Conservation (phyloP, 75 land plant species). For the Pinus tabuliformis region DNA sequence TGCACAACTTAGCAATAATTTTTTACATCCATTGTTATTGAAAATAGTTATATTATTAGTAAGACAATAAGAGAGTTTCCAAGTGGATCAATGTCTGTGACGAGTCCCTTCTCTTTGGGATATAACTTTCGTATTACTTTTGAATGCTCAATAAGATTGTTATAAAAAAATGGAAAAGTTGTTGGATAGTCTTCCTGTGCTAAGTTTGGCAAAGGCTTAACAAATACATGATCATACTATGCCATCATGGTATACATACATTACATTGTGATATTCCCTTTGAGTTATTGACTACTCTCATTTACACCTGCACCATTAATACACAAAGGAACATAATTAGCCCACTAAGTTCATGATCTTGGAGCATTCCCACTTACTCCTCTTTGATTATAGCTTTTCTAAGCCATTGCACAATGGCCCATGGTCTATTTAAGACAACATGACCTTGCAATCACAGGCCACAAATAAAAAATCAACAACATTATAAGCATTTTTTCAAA, state of each 20-base stretch:
- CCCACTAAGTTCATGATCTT: background rate
- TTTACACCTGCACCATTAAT: background rate
- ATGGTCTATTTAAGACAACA: slow-evolving; percentile 92
- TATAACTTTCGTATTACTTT: slow-evolving; percentile 59
- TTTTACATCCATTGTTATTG: background rate
- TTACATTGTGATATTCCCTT: background rate
- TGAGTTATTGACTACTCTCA: background rate
- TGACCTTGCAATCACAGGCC: slow-evolving; percentile 62
- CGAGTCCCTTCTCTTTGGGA: slow-evolving; percentile 74
- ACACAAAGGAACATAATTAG: background rate
- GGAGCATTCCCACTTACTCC: slow-evolving; percentile 54
- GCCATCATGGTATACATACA: slow-evolving; percentile 91
- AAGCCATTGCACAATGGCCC: slow-evolving; percentile 98
- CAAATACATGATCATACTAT: slow-evolving; percentile 87
- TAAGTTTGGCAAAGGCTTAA: slow-evolving; percentile 81
- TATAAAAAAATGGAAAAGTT: slow-evolving; percentile 83
- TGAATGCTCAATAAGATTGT: slow-evolving; percentile 55
- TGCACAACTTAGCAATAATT: background rate
- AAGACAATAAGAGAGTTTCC: slow-evolving; percentile 79
- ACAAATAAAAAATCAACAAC: background rate
- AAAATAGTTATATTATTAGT: background rate
- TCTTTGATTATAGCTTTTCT: slow-evolving; percentile 79
- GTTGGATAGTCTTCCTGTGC: slow-evolving; percentile 62
- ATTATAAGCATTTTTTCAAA: background rate
- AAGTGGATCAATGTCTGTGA: slow-evolving; percentile 76